phyloP scores from a whole-genome alignment of 176 grass and related monocot genomes.

The Oryza punctata region DNA sequence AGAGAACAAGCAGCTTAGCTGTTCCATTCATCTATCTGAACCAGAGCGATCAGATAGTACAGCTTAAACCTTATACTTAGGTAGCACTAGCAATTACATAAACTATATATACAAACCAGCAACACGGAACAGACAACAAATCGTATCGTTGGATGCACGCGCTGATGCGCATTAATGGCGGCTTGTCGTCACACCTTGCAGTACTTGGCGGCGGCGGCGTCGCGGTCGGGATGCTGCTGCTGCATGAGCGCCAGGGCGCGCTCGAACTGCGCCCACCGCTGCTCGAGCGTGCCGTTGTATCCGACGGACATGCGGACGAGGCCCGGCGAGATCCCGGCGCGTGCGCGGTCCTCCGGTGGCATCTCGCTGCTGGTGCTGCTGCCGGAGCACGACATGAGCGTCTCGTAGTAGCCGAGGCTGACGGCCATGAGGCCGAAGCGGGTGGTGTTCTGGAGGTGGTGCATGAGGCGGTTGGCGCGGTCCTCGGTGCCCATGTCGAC shows the following conservation, averaged over 20 bases:
- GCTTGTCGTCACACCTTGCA: constrained; percentile 35
- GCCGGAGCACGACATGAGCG: constrained; percentile 94
- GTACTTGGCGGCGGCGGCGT: neutral
- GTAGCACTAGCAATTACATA: neutral
- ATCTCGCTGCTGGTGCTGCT: constrained; percentile 99
- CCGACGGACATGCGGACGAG: constrained; percentile 93
- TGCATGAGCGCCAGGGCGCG: constrained; percentile 69
- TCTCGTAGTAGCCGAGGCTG: constrained; percentile 94
- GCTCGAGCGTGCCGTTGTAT: constrained; percentile 86
- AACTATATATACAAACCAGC: neutral
- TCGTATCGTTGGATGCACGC: neutral
- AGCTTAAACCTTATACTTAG: neutral
- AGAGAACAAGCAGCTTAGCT: neutral
- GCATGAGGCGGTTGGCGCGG: constrained; percentile 86
- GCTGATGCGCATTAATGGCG: neutral
- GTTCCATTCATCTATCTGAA: constrained; percentile 22
- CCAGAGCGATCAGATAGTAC: constrained; percentile 24
- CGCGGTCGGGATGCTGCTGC: neutral
- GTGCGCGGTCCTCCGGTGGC: constrained; percentile 60
- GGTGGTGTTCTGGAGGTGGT: constrained; percentile 96
- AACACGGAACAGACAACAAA: neutral
- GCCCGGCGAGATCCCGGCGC: constrained; percentile 72
- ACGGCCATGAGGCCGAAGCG: constrained; percentile 98
- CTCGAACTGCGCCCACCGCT: constrained; percentile 91
- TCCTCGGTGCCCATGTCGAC: constrained; percentile 94